Percentiles rank a stretch among this genome's conserved stretches.
phyloP scores from a whole-genome alignment of 1,139 yeast species.

The Scheffersomyces segobiensis region DNA sequence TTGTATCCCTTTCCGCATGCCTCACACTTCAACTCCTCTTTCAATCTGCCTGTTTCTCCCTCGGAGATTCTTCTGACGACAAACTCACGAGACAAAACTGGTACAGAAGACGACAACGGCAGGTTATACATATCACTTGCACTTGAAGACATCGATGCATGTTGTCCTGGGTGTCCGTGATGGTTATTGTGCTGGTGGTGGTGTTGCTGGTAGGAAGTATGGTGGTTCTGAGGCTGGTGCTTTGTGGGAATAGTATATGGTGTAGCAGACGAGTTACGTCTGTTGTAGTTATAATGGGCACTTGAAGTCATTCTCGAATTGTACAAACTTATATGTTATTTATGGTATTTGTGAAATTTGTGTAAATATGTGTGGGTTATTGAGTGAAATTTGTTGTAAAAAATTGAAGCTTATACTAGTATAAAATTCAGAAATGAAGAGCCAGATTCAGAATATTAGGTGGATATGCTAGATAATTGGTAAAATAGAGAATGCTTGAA shows the following conservation, averaged over 20 bases:
- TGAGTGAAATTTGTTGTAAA: not conserved
- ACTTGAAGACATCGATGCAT: slow-evolving; percentile 4
- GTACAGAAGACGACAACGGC: slow-evolving; percentile 37
- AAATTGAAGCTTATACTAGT: too few species aligned
- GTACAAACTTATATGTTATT: not conserved
- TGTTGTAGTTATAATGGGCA: slow-evolving; percentile 31
- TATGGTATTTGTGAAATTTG: not conserved
- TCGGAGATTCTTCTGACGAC: slow-evolving; percentile 82
- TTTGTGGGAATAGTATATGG: slow-evolving; percentile 40
- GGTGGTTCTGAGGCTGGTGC: slow-evolving; percentile 18
- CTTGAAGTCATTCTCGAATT: slow-evolving; percentile 24
- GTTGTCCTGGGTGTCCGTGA: slow-evolving; percentile 10
- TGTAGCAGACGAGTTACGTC: slow-evolving; percentile 31
- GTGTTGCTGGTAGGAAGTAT: not conserved
- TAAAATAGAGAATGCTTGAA: not conserved
- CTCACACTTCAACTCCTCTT: slow-evolving; percentile 82
- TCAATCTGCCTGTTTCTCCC: slow-evolving; percentile 81
- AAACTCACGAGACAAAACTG: slow-evolving; percentile 65
- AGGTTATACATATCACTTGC: not conserved
- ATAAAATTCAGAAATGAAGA: too few species aligned
- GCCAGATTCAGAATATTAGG: not conserved
- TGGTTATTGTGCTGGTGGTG: slow-evolving; percentile 11
- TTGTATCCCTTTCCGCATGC: slow-evolving; percentile 91
- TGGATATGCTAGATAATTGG: not conserved
- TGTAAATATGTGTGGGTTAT: not conserved